Percentiles rank a stretch among this genome's conserved stretches.
Conservation (phyloP, 768 basidiomycete genomes). For the Mrakia gelida region DNA sequence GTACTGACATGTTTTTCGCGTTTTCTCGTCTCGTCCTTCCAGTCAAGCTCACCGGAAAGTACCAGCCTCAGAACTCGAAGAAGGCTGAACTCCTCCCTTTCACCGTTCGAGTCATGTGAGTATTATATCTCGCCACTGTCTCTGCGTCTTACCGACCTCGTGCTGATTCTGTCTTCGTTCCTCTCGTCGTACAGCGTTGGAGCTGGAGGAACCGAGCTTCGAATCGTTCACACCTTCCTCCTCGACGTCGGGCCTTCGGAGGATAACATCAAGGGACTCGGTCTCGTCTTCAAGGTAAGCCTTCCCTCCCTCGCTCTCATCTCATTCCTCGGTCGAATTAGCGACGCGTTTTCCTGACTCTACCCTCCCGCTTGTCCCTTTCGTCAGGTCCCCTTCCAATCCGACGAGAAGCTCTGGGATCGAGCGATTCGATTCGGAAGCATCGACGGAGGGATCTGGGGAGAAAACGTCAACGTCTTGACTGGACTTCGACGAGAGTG, state of each 20-base stretch:
- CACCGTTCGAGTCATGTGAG: slow-evolving; percentile 14
- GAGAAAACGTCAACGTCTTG: background rate
- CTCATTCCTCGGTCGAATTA: too few species aligned
- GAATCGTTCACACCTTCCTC: slow-evolving; percentile 16
- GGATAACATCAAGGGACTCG: slow-evolving; percentile 21
- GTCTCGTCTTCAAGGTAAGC: slow-evolving; percentile 1
- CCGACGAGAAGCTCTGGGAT: slow-evolving; percentile 14
- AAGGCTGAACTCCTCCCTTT: slow-evolving; percentile 13
- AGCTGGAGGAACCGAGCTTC: slow-evolving; percentile 17
- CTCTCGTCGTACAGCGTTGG: background rate
- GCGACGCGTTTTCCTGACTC: too few species aligned
- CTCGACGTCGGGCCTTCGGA: background rate
- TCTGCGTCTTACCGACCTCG: too few species aligned
- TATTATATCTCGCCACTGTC: too few species aligned
- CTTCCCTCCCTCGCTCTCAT: too few species aligned
- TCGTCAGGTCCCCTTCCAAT: background rate
- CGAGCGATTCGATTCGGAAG: slow-evolving; percentile 19
- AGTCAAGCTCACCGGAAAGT: slow-evolving; percentile 22
- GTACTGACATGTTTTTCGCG: too few species aligned
- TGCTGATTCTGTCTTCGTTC: background rate
- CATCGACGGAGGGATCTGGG: slow-evolving; percentile 11
- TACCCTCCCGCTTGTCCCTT: too few species aligned
- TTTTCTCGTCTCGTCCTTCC: background rate
- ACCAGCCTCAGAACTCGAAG: slow-evolving; percentile 15
- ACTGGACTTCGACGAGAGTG: background rate